Conservation (phyloP, 2,329 filamentous ascomycete species). For the Paraconiothyrium brasiliense region DNA sequence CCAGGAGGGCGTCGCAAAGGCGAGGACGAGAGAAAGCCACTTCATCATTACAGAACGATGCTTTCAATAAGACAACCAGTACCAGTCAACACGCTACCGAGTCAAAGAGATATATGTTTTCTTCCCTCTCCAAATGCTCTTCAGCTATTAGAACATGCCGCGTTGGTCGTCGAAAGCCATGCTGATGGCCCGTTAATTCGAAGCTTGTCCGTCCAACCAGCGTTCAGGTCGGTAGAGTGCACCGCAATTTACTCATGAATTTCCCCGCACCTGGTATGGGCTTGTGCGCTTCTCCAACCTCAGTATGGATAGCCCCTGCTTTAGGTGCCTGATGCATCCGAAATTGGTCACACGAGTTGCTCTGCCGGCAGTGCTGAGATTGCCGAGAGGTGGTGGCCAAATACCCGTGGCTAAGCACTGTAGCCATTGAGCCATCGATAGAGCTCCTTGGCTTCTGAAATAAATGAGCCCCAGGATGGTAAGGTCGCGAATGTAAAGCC, state of each 20-base stretch:
- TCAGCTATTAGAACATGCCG: background rate
- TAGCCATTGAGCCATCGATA: background rate
- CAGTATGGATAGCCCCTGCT: background rate
- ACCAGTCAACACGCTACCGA: background rate
- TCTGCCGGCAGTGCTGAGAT: slow-evolving; percentile 10
- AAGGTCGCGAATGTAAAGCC: slow-evolving; percentile 5
- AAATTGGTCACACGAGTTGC: slow-evolving; percentile 2
- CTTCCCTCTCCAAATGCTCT: too few species aligned
- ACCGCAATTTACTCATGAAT: background rate
- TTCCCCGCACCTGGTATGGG: slow-evolving; percentile 1
- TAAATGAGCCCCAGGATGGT: background rate
- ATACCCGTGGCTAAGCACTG: background rate
- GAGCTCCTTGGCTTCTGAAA: background rate
- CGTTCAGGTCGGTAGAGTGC: background rate
- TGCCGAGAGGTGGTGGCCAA: slow-evolving; percentile 6
- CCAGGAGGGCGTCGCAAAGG: slow-evolving; percentile 27
- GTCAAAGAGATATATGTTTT: background rate
- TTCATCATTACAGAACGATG: slow-evolving; percentile 24
- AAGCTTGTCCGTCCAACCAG: background rate
- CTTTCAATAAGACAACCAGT: background rate
- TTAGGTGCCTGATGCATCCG: background rate
- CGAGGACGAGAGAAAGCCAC: slow-evolving; percentile 24
- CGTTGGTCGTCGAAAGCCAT: background rate
- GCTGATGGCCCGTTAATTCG: background rate
- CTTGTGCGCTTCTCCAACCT: background rate